These are phyloP conservation scores for Serendipita indica DNA, from an alignment of 768 basidiomycete species.

Conservation along the genomic window DNA sequence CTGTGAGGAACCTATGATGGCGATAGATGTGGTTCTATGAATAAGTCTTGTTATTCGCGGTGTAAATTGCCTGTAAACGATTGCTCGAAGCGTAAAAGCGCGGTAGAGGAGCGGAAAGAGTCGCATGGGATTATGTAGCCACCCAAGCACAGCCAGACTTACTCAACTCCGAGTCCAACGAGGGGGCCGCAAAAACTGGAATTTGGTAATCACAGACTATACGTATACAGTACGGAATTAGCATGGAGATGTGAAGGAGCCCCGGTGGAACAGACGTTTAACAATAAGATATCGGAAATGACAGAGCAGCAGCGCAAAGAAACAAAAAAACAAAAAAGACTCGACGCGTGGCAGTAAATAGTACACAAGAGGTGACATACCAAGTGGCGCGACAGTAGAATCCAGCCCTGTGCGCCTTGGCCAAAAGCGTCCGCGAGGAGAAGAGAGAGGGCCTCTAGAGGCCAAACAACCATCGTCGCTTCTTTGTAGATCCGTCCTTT, in stretches of 20 bases:
- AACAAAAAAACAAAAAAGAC: background rate
- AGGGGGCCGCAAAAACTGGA: too few species aligned
- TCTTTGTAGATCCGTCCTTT: background rate
- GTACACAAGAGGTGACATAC: background rate
- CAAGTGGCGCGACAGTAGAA: too few species aligned
- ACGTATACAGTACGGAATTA: too few species aligned
- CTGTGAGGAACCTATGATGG: conserved; percentile 4
- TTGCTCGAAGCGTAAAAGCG: background rate
- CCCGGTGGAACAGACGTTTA: too few species aligned
- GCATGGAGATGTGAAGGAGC: too few species aligned
- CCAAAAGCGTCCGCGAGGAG: too few species aligned
- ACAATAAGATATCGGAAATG: too few species aligned
- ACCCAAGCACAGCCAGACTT: background rate
- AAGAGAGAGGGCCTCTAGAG: background rate
- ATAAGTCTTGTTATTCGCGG: background rate
- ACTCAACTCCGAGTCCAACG: too few species aligned
- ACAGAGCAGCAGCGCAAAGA: too few species aligned
- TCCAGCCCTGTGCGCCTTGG: background rate
- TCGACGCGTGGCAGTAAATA: background rate
- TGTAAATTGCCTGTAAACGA: background rate
- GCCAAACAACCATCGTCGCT: conserved; percentile 6
- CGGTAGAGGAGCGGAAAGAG: background rate
- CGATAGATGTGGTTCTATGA: background rate
- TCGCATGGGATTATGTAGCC: background rate
- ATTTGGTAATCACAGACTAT: too few species aligned